Percentiles rank a stretch among this genome's conserved stretches.
Evolutionary conservation across 2,329 filamentous ascomycete genomes (phyloP).

Genomic region (Elsinoe perseae): DNA sequence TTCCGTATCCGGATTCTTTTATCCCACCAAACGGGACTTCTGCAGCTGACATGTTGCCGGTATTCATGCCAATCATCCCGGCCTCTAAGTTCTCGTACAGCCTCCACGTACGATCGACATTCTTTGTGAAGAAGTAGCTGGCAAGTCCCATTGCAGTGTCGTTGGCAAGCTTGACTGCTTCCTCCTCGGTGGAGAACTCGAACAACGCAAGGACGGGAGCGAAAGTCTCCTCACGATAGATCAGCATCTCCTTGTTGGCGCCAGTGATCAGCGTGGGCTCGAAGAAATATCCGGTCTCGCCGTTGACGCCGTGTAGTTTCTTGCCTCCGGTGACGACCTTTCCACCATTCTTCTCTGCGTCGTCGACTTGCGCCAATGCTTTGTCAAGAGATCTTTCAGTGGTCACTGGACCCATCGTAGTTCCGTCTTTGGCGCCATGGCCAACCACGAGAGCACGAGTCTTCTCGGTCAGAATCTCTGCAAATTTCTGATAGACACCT

Average conservation of each 20-base stretch:
- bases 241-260: conserved; percentile 51
- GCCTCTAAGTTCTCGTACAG: conserved; percentile 60
- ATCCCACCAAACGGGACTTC: conserved; percentile 61
- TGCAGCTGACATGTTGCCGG: conserved; percentile 56
- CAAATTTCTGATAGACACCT: conserved; percentile 54
- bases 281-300: conserved; percentile 57
- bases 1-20: conserved; percentile 61
- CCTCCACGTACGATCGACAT: conserved; percentile 57
- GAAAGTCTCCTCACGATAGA: conserved; percentile 55
- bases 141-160: conserved; percentile 57
- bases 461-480: conserved; percentile 46
- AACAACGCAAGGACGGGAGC: conserved; percentile 57
- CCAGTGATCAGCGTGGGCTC: conserved; percentile 58
- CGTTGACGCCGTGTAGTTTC: conserved; percentile 34
- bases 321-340: conserved; percentile 56
- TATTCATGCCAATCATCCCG: conserved; percentile 60
- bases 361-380: conserved; percentile 52
- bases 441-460: conserved; percentile 51
- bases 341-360: conserved; percentile 57
- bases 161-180: conserved; percentile 53
- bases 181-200: conserved; percentile 58
- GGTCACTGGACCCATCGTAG: conserved; percentile 55
- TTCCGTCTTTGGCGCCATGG: conserved; percentile 50
- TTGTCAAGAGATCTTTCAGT: conserved; percentile 50
- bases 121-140: conserved; percentile 61